Conservation (phyloP, 768 basidiomycete species). For the Clitopilus hobsonii region DNA sequence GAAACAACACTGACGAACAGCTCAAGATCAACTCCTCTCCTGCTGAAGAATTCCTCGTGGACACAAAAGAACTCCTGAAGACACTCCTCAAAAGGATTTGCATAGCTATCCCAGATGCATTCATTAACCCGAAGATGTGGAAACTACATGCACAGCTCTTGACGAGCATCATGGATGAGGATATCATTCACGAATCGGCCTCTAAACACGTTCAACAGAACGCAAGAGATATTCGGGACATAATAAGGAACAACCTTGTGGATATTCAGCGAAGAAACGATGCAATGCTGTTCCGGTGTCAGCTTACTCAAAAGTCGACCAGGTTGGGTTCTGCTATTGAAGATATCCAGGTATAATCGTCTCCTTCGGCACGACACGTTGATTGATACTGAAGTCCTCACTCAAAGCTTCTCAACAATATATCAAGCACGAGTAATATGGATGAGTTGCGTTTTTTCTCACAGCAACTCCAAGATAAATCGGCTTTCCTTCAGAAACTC, state of each 20-base stretch:
- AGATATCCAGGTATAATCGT: conserved; percentile 39
- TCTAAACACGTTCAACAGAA: conserved; percentile 34
- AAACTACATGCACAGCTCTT: conserved; percentile 43
- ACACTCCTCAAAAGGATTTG: conserved; percentile 64
- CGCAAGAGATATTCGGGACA: conserved; percentile 37
- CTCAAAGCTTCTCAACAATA: conserved; percentile 68
- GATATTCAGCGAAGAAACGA: conserved; percentile 78
- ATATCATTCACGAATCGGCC: conserved; percentile 22
- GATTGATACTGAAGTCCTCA: conserved; percentile 5
- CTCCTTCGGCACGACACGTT: background rate
- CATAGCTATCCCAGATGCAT: conserved; percentile 67
- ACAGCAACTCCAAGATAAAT: conserved; percentile 31
- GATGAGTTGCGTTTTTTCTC: conserved; percentile 54
- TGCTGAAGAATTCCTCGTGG: conserved; percentile 50
- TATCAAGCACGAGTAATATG: conserved; percentile 62
- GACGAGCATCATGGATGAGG: conserved; percentile 40
- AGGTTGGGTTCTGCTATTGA: conserved; percentile 57
- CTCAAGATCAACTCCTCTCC: conserved; percentile 50
- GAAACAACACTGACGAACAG: background rate
- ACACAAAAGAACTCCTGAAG: conserved; percentile 49
- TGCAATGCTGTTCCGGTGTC: conserved; percentile 68
- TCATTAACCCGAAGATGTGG: conserved; percentile 73
- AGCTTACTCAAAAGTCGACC: conserved; percentile 57
- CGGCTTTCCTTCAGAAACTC: conserved; percentile 60
- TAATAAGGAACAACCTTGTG: conserved; percentile 53